These are phyloP conservation scores for Cordyceps cicadae DNA, from an alignment of 2,329 filamentous ascomycete species.

Conservation along the genomic window DNA sequence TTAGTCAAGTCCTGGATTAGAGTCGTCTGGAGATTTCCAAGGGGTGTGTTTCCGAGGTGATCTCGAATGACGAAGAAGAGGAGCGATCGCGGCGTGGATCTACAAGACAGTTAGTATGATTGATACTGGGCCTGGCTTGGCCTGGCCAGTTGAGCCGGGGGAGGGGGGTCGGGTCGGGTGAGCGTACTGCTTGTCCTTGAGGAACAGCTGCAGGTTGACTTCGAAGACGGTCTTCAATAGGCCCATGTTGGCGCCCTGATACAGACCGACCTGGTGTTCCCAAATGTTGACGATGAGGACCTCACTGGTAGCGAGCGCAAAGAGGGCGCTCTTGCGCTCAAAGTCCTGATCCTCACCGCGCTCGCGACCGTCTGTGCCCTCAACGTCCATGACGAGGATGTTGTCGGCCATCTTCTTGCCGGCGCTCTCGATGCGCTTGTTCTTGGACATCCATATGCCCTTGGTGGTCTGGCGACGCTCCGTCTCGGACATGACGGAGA, in stretches of 20 bases:
- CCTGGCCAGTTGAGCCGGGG: background rate
- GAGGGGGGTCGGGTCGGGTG: background rate
- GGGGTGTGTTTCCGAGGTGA: conserved; percentile 83
- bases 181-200: conserved; percentile 84
- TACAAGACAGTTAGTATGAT: conserved; percentile 28
- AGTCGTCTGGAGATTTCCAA: conserved; percentile 83
- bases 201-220: conserved; percentile 92
- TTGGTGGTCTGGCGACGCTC: conserved; percentile 96
- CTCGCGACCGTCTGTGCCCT: conserved; percentile 93
- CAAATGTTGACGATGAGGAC: conserved; percentile 98
- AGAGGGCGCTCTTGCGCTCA: conserved; percentile 94
- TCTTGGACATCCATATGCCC: conserved; percentile 99
- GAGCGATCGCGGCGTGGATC: conserved; percentile 78
- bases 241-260: conserved; percentile 98
- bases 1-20: conserved; percentile 82
- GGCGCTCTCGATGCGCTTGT: conserved; percentile 57
- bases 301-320: conserved; percentile 94
- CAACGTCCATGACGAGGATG: conserved; percentile 98
- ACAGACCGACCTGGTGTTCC: conserved; percentile 97
- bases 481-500: conserved; percentile 94
- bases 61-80: conserved; percentile 99
- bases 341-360: conserved; percentile 98
- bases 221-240: conserved; percentile 98
- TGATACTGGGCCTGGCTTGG: background rate
- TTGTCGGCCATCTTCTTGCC: conserved; percentile 78